phyloP scores from a whole-genome alignment of 208 protist species.

The Acanthamoeba culbertsoni region DNA sequence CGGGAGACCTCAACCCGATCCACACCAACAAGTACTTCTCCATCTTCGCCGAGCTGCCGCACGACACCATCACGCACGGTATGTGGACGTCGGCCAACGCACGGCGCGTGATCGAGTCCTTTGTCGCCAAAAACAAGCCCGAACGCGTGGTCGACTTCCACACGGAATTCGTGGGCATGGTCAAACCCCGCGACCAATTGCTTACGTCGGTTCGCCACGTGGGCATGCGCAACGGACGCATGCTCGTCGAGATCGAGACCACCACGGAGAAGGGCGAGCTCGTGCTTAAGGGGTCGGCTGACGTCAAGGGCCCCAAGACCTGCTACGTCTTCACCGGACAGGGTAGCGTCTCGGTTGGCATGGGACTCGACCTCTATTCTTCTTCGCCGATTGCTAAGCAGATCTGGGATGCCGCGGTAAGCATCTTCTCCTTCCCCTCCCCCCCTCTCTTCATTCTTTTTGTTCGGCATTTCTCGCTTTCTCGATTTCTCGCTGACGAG shows the following conservation, averaged over 20 bases:
- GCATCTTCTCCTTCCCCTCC: background rate
- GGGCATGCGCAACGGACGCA: slow-evolving; percentile 78
- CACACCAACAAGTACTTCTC: slow-evolving; percentile 82
- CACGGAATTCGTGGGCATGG: slow-evolving; percentile 83
- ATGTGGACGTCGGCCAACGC: slow-evolving; percentile 83
- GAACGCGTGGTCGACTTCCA: slow-evolving; percentile 72
- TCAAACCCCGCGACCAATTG: slow-evolving; percentile 80
- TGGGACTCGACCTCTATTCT: slow-evolving; percentile 88
- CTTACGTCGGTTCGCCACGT: slow-evolving; percentile 77
- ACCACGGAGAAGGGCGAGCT: slow-evolving; percentile 8
- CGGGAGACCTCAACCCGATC: slow-evolving; percentile 84
- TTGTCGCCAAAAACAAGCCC: slow-evolving; percentile 72
- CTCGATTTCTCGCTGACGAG: background rate
- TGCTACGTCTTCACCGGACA: slow-evolving; percentile 88
- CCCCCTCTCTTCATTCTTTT: background rate
- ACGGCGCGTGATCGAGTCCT: slow-evolving; percentile 76
- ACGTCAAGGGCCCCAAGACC: slow-evolving; percentile 76
- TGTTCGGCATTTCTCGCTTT: background rate
- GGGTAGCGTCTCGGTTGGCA: slow-evolving; percentile 67
- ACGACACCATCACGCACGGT: slow-evolving; percentile 83
- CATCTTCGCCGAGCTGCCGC: slow-evolving; percentile 76
- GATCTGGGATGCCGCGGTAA: slow-evolving; percentile 76
- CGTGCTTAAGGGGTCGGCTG: slow-evolving; percentile 79
- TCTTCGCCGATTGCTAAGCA: slow-evolving; percentile 68
- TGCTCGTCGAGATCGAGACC: slow-evolving; percentile 50